Evolutionary conservation across 2,329 filamentous ascomycete genomes (phyloP).

Genomic region (Diaporthe caulivora): DNA sequence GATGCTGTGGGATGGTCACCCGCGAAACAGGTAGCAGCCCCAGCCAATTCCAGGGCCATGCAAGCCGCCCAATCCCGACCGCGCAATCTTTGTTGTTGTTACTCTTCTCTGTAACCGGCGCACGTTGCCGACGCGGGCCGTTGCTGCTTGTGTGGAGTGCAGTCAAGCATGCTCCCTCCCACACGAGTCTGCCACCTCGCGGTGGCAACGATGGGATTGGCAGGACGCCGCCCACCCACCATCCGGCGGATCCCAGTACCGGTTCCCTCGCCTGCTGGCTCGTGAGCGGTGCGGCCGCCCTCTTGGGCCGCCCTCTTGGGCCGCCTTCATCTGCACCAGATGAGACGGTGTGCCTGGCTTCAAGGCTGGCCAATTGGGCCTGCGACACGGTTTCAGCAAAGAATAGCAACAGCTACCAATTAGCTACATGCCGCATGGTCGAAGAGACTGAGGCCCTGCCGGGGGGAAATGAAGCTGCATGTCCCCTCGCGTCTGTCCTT

Average conservation of each 20-base stretch:
- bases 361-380: conserved; percentile 37
- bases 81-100: conserved; percentile 13
- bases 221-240: conserved; percentile 21
- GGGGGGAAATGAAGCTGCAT: conserved; percentile 26
- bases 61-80: conserved; percentile 25
- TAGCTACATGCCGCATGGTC: conserved; percentile 32
- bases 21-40: conserved; percentile 27
- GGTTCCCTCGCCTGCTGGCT: conserved; percentile 24
- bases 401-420: conserved; percentile 43
- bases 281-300: conserved; percentile 37
- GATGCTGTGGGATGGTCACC: conserved; percentile 34
- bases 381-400: conserved; percentile 45
- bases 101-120: conserved; percentile 25
- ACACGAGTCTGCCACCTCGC: conserved; percentile 17
- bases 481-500: conserved; percentile 25
- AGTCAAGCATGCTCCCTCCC: conserved; percentile 31
- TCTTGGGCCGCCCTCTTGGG: conserved; percentile 37
- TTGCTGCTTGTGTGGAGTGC: conserved; percentile 31
- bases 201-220: conserved; percentile 26
- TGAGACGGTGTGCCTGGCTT: conserved; percentile 32
- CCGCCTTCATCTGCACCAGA: conserved; percentile 30
- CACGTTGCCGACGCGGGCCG: conserved; percentile 39
- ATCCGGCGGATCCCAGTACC: background rate
- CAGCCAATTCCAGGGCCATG: conserved; percentile 21
- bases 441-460: conserved; percentile 31